phyloP scores from a whole-genome alignment of 805 yeast species.

The Yamadazyma takamatsuzukensis region DNA sequence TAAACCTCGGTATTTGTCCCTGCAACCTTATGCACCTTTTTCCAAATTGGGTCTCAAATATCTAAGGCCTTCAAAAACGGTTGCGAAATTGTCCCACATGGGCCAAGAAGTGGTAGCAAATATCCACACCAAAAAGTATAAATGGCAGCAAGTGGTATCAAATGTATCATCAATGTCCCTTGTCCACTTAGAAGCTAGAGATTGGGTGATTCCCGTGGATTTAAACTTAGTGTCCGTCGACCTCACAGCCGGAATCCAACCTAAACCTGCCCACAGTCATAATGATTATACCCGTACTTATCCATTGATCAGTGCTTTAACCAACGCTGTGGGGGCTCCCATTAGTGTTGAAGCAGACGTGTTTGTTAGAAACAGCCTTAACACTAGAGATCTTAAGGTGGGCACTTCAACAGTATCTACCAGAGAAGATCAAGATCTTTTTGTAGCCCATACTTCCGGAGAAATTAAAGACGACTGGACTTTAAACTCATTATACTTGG shows the following conservation, averaged over 20 bases:
- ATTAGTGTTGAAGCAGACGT: conserved; percentile 59
- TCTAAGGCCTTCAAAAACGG: too few relatives aligned
- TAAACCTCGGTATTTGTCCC: too few relatives aligned
- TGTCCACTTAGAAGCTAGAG: too few relatives aligned
- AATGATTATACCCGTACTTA: conserved; percentile 62
- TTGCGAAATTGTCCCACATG: too few relatives aligned
- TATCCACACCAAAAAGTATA: too few relatives aligned
- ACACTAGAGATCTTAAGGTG: conserved; percentile 12
- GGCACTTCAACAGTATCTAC: too few relatives aligned
- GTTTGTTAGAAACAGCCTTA: conserved; percentile 19
- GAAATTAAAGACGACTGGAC: conserved; percentile 46
- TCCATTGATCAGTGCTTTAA: conserved; percentile 57
- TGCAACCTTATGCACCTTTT: too few relatives aligned
- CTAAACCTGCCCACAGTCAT: conserved; percentile 52
- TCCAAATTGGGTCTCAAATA: too few relatives aligned
- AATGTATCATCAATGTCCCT: too few relatives aligned
- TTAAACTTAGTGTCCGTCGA: neutral
- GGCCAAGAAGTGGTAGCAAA: too few relatives aligned
- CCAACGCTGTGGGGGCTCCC: conserved; percentile 51
- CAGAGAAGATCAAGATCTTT: conserved; percentile 43
- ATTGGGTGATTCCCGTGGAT: conserved; percentile 2
- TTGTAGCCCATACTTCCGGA: conserved; percentile 58
- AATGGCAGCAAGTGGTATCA: too few relatives aligned
- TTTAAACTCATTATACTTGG: conserved; percentile 47
- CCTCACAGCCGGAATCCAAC: neutral